phyloP scores from a whole-genome alignment of 805 yeast species.

The Kodamaea nitidulidarum region DNA sequence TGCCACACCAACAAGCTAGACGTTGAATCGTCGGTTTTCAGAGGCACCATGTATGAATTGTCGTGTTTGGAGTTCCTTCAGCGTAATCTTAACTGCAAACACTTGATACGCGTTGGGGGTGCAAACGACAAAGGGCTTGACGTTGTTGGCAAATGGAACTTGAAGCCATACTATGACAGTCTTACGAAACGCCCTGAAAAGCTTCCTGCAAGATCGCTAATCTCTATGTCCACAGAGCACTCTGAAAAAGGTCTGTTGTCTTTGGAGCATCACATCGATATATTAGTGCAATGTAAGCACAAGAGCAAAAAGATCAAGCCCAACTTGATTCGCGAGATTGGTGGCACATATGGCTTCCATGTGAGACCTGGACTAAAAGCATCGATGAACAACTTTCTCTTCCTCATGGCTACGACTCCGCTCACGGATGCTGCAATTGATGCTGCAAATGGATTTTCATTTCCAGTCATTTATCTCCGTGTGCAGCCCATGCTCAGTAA shows the following conservation, averaged over 20 bases:
- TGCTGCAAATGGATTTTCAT: constrained; percentile 41
- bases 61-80: constrained; percentile 38
- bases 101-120: constrained; percentile 48
- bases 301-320: constrained; percentile 43
- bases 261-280: constrained; percentile 28
- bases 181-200: constrained; percentile 5
- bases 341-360: constrained; percentile 46
- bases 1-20: constrained; percentile 21
- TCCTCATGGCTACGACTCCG: constrained; percentile 45
- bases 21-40: constrained; percentile 41
- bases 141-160: constrained; percentile 50
- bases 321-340: constrained; percentile 46
- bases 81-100: constrained; percentile 31
- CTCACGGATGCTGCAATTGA: constrained; percentile 45
- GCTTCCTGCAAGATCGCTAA: constrained; percentile 12
- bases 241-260: constrained; percentile 15
- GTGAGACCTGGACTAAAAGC: constrained; percentile 13
- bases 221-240: constrained; percentile 18
- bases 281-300: constrained; percentile 56
- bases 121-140: constrained; percentile 57
- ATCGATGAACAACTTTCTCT: constrained; percentile 24
- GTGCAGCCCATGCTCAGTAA: constrained; percentile 31
- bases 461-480: constrained; percentile 45
- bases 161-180: constrained; percentile 14
- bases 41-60: constrained; percentile 55